Conservation (phyloP, 768 basidiomycete genomes). For the Tylopilus cervinicoccineus region DNA sequence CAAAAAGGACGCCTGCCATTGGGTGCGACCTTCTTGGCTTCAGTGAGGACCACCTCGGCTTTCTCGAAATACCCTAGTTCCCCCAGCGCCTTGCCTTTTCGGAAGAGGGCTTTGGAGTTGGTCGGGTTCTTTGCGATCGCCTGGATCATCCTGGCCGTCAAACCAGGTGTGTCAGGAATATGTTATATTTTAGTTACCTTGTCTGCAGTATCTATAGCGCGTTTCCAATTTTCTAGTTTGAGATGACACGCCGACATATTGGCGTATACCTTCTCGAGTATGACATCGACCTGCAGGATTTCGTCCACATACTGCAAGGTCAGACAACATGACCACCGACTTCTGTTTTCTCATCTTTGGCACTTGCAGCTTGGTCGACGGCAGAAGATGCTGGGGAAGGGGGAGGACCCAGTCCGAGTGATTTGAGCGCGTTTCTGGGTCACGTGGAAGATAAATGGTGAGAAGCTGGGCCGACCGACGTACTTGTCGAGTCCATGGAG, state of each 20-base stretch:
- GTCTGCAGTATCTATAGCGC: slow-evolving; percentile 76
- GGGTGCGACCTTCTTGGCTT: slow-evolving; percentile 61
- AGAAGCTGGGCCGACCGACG: slow-evolving; percentile 20
- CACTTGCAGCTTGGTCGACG: slow-evolving; percentile 29
- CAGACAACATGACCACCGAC: slow-evolving; percentile 31
- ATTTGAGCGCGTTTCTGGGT: slow-evolving; percentile 51
- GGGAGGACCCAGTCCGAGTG: slow-evolving; percentile 38
- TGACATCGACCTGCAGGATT: slow-evolving; percentile 57
- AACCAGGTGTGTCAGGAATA: not conserved
- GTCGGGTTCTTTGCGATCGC: slow-evolving; percentile 69
- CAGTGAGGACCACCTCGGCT: slow-evolving; percentile 60
- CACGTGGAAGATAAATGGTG: slow-evolving; percentile 1
- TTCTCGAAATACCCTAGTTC: slow-evolving; percentile 76
- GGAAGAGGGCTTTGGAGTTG: slow-evolving; percentile 76
- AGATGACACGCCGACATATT: slow-evolving; percentile 86
- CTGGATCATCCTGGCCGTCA: slow-evolving; percentile 33
- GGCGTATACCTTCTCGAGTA: slow-evolving; percentile 78
- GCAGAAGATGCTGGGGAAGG: slow-evolving; percentile 12
- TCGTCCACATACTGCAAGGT: not conserved
- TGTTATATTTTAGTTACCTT: slow-evolving; percentile 48
- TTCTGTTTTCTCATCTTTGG: slow-evolving; percentile 59
- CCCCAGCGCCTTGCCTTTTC: slow-evolving; percentile 76
- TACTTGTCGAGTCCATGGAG: slow-evolving; percentile 77
- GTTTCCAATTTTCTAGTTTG: slow-evolving; percentile 75
- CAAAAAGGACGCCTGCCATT: slow-evolving; percentile 38